These are phyloP conservation scores for Coemansia sp. DNA, from an alignment of 192 early-diverging fungal species.

Conservation along the genomic window DNA sequence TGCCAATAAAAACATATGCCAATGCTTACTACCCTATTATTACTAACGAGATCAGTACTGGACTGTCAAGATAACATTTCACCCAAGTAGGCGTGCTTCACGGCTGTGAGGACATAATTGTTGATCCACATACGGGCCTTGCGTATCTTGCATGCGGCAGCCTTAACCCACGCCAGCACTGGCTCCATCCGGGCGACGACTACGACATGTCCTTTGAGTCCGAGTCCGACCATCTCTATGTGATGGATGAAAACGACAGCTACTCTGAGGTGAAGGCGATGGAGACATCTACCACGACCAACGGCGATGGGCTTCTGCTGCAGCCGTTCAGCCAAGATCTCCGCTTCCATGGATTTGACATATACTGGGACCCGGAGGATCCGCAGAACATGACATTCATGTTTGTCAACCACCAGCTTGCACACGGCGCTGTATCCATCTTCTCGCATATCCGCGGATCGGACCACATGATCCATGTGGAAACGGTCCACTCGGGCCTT, in stretches of 20 bases:
- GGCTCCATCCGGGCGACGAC: conserved; percentile 50
- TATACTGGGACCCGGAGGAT: conserved; percentile 54
- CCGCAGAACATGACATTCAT: conserved; percentile 55
- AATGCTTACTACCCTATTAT: background rate
- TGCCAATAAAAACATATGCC: background rate
- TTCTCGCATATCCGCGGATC: conserved; percentile 42
- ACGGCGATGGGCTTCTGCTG: conserved; percentile 18
- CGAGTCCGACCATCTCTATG: conserved; percentile 51
- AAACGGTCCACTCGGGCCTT: conserved; percentile 58
- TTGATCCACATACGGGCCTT: conserved; percentile 58
- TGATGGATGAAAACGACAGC: conserved; percentile 50
- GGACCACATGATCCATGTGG: conserved; percentile 51
- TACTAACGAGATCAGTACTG: background rate
- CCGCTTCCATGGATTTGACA: conserved; percentile 57
- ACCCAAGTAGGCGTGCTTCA: conserved; percentile 30
- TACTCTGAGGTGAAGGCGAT: conserved; percentile 26
- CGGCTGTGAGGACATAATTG: conserved; percentile 61
- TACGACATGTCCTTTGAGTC: conserved; percentile 37
- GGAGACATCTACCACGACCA: conserved; percentile 6
- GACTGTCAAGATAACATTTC: background rate
- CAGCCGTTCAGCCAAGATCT: conserved; percentile 46
- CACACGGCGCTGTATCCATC: conserved; percentile 52
- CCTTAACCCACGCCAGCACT: conserved; percentile 47
- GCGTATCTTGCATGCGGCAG: conserved; percentile 61
- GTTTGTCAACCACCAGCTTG: conserved; percentile 59